Base-by-base conservation (phyloP, 495 filamentous ascomycete genomes). In the Aspergillus avenaceus region DNA sequence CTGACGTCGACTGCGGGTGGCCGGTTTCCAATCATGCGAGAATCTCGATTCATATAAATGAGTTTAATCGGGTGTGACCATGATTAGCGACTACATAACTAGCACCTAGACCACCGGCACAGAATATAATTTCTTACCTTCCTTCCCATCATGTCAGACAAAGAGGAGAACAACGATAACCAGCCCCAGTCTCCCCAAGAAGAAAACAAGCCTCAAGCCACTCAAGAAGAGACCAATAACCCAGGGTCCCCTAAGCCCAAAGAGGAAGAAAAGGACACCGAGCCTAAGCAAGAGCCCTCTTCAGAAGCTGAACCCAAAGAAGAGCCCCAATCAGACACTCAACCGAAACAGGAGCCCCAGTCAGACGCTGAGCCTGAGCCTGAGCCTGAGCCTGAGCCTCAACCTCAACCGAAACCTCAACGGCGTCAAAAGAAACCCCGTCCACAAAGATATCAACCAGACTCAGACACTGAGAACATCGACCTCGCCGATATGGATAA, bases 71-170 rank as follows among this genome's bases (percentile, higher is more conserved):
- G 23, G 27, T 44, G 41, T 28, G 42, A 31, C 29, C 42, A 31
- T 45, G 12, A 18, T 21, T 31, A 7, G 12, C 8, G 16, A 21
- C 34, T 38, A 38, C 21, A 38, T 21, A 19, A 38, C 34, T 16
- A 21, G 34, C 13, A 34, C 34, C n/a, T 38, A 38, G 16, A 38
- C 34, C 34, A 18, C 24, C 24, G 12, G 21, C 41, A 24, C 26
- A 19, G 38, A 27, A 47, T 52, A 45, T 38, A 45, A 36, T 44
- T 32, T 41, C 41, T 24, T 19, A 13, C 23, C 24, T 24, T 45
- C 41, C 53, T 62, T 60, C 43, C 16, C 64, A 71, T 38, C 32
- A 71, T 71, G 70, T 63, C 68, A 59, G 64, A 71, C 56, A 66
- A 68, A 38, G 62, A 67, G 31, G 52, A 56, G 50, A 40, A 44